A percentile compares a stretch with the other conserved stretches of the same genome.
Evolutionary conservation across 495 filamentous ascomycete genomes (phyloP).

Genomic region (Aeminium ludgeri): DNA sequence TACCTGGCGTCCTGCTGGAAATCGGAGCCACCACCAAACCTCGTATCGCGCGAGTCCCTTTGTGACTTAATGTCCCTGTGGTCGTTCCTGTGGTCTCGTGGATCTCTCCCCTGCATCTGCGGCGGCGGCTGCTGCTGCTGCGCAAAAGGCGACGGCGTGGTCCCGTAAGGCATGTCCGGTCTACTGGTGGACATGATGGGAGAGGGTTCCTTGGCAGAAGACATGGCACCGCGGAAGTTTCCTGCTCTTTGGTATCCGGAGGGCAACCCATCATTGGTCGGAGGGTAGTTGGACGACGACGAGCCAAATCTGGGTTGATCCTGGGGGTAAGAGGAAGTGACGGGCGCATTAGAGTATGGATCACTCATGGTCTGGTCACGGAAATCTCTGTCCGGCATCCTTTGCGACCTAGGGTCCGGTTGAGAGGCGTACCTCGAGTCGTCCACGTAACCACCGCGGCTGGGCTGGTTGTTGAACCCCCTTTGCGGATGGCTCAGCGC

Average conservation of each 20-base stretch:
- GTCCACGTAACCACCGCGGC: background rate
- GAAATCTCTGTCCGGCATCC: slow-evolving; percentile 2
- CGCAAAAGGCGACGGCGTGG: background rate
- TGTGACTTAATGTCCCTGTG: background rate
- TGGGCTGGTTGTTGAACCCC: background rate
- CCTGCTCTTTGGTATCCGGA: slow-evolving; percentile 13
- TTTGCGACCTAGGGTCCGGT: slow-evolving; percentile 3
- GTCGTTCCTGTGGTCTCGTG: background rate
- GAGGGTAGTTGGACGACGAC: slow-evolving; percentile 1
- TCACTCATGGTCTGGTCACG: slow-evolving; percentile 4
- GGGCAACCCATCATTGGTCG: slow-evolving; percentile 7
- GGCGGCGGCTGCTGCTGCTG: background rate
- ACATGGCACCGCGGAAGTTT: slow-evolving; percentile 9
- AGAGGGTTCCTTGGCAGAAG: slow-evolving; percentile 5
- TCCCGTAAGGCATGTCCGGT: slow-evolving; percentile 2
- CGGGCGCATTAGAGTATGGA: slow-evolving; percentile 3
- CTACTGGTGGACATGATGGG: slow-evolving; percentile 5
- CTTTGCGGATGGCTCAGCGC: slow-evolving; percentile 4
- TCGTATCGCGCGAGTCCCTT: slow-evolving; percentile 7
- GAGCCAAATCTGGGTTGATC: slow-evolving; percentile 12
- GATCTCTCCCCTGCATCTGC: background rate
- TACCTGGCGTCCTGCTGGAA: slow-evolving; percentile 5
- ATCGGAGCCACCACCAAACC: slow-evolving; percentile 2
- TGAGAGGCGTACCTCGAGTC: background rate
- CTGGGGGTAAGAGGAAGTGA: background rate